Base-by-base conservation (phyloP, 106 monocot genomes). In the Acorus gramineus region DNA sequence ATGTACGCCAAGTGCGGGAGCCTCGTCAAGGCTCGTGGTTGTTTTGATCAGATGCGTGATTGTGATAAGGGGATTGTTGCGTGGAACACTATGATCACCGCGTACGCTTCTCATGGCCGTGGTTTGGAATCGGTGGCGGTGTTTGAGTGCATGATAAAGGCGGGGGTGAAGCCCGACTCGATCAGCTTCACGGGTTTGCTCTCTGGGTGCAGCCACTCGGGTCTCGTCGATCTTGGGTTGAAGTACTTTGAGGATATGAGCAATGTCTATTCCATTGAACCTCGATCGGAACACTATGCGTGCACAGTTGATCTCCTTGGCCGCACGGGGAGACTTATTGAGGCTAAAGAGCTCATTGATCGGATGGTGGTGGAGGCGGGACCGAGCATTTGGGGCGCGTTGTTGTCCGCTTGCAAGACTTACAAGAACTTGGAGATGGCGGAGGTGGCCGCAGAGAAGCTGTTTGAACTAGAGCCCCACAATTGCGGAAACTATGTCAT, bases 221-320 rank as follows among this genome's bases (percentile, higher is more conserved):
- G 88, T 5, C 64, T 84, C 4, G 73, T 89, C 11, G 80, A 89
- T 52, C 59, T 56, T 44, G 84, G 88, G 3, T 12, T 81, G 57
- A 51, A 68, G 55, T 78, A 70, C 4, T 89, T 84, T 50, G 45
- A 84, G 52, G 52, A 47, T 4, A 88, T 88, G 88, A 57, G 44
- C 6, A 49, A 43, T 2, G 53, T 69, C 9, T 80, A 76, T 56
- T 64, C 57, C 8, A 67, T 88, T 46, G 56, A 70, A 59, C 78
- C 81, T 3, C 57, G 47, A 10, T 57, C 61, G 3, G 84, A 83
- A 65, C 88, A 89, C 50, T 84, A 79, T 66, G 84, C 84, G 49
- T 89, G 89, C 53, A 63, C 82, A 3, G 77, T 89, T 10, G 84
- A 89, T 52, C 84, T 84, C 56, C 61, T 79, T 2, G 79, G 84